Base-by-base conservation (phyloP, 805 yeast species). In the Zygosaccharomyces bailii region DNA sequence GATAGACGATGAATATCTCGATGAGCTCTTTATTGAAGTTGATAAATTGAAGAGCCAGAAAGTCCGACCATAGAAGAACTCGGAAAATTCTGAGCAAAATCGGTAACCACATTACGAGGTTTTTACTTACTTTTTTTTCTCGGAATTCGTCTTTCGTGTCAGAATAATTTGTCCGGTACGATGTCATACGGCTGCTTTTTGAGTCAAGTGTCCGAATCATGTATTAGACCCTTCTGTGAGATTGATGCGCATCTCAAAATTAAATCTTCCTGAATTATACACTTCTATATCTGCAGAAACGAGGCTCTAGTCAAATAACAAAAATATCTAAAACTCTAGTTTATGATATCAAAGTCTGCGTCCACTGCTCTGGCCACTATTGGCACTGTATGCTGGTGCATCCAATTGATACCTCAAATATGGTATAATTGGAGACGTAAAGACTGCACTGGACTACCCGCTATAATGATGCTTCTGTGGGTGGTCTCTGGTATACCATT, bases 341-440 rank as follows among this genome's bases (percentile, higher is more conserved):
- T n/a, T 16, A 55, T 53, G 59, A 53, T 53, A 7, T 55, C 57
- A 14, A 55, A 47, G 36, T 51, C 73, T 8, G 87, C 86, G 0
- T 76, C 86, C 13, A 86, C 84, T 39, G 88, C 83, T 5, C 71
- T 88, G 43, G 96, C 88, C 1, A 89, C 96, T 9, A 72, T 86
- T 1, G 97, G 96, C 4, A 91, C 98, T 0, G 80, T 90, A 1
- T 74, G 86, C 46, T 91, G 97, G 97, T 90, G 97, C 63, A 69
- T 90, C 51, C 97, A 91, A 66, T 69, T 91, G 51, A 72, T 89
- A 1, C 97, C 97, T 1, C 98, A 86, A 59, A 82, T 90, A 36
- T 71, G 79, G 45, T 72, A 80, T 60, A 90, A 91, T 60, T 89
- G 76, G 68, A 72, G 73, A 46, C 75, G 76, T 6, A 88, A 91